Percentiles rank a stretch among this genome's conserved stretches.
phyloP scores from a whole-genome alignment of 2,329 filamentous ascomycete genomes.

The Grosmannia huntii region DNA sequence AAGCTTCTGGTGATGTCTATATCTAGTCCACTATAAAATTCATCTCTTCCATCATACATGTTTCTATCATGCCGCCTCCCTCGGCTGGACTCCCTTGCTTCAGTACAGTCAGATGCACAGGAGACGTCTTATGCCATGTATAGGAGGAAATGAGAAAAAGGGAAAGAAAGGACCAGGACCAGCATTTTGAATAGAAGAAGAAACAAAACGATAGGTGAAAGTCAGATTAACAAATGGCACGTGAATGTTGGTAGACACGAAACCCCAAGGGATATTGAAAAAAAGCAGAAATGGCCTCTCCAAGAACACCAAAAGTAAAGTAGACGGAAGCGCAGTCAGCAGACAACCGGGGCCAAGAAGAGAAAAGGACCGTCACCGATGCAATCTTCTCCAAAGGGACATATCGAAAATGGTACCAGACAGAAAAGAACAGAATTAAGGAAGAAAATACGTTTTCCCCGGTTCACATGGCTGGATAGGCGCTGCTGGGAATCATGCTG shows the following conservation, averaged over 20 bases:
- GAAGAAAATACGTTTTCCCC: background rate
- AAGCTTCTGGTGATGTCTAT: background rate
- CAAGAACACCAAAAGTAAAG: background rate
- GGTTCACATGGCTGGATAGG: constrained; percentile 30
- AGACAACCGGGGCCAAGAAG: background rate
- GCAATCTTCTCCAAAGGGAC: background rate
- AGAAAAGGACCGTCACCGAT: background rate
- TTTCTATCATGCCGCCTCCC: background rate
- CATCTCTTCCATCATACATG: background rate
- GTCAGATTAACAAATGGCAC: background rate
- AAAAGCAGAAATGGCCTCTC: background rate
- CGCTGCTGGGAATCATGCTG: constrained; percentile 38
- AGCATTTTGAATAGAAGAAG: too few species aligned
- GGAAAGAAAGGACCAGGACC: background rate
- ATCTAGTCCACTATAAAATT: background rate
- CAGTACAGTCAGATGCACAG: background rate
- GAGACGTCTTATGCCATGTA: background rate
- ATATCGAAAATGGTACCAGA: background rate
- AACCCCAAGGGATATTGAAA: background rate
- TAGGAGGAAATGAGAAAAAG: background rate
- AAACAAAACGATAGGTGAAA: background rate
- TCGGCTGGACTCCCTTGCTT: background rate
- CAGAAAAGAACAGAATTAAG: background rate
- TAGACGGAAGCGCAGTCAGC: background rate
- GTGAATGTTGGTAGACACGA: background rate